phyloP scores from a whole-genome alignment of 1,284 basidiomycete species.

The Tilletia caries region DNA sequence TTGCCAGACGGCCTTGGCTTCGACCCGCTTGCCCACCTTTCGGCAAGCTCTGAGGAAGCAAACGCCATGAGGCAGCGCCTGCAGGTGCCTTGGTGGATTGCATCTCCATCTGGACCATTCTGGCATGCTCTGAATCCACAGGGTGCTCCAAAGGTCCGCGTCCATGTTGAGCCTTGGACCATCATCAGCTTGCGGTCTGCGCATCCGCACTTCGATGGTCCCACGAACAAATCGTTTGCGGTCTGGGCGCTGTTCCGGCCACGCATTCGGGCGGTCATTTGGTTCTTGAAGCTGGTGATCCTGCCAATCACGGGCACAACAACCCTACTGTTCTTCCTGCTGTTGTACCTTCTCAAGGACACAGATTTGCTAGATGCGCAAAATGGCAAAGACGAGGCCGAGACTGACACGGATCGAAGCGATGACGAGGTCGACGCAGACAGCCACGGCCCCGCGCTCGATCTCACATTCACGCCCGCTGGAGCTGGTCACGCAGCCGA shows the following conservation, averaged over 20 bases:
- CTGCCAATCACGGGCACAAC: conserved; percentile 79
- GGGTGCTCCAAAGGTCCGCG: conserved; percentile 68
- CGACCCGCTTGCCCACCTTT: conserved; percentile 38
- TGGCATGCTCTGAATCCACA: conserved; percentile 79
- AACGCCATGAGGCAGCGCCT: not conserved
- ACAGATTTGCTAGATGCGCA: conserved; percentile 85
- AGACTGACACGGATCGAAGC: conserved; percentile 2
- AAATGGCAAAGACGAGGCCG: conserved; percentile 48
- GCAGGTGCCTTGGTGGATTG: conserved; percentile 36
- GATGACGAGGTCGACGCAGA: not conserved
- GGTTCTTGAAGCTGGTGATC: conserved; percentile 76
- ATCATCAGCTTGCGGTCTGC: conserved; percentile 54
- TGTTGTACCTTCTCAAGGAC: conserved; percentile 87
- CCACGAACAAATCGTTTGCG: conserved; percentile 56
- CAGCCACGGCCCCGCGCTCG: not conserved
- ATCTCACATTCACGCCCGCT: not conserved
- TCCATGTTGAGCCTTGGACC: conserved; percentile 74
- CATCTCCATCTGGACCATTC: conserved; percentile 56
- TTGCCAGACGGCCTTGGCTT: conserved; percentile 19
- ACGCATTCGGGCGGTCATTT: conserved; percentile 60
- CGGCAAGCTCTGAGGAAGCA: not conserved
- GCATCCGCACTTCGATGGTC: conserved; percentile 58
- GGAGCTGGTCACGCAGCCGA: not conserved
- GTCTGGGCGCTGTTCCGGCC: conserved; percentile 52
- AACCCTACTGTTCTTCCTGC: conserved; percentile 68